A percentile compares a stretch with the other conserved stretches of the same genome.
Evolutionary conservation across 768 basidiomycete species (phyloP).

Genomic region (Auriscalpium orientale): DNA sequence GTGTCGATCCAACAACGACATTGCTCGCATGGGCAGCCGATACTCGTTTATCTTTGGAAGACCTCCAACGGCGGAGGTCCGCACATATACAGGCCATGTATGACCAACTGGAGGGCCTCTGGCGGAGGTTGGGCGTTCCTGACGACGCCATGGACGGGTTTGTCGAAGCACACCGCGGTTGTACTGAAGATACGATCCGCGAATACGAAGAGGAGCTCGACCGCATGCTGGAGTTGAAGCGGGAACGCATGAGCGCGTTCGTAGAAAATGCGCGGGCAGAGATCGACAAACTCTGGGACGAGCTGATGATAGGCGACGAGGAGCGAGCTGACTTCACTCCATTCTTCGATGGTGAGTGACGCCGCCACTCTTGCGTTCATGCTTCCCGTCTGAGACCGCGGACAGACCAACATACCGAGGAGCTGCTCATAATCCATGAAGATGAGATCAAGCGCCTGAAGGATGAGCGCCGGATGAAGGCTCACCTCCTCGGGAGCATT

Average conservation of each 20-base stretch:
- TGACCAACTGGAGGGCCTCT: conserved; percentile 86
- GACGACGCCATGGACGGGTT: conserved; percentile 87
- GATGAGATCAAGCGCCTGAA: conserved; percentile 76
- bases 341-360: conserved; percentile 66
- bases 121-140: conserved; percentile 76
- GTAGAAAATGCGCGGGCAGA: conserved; percentile 75
- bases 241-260: conserved; percentile 82
- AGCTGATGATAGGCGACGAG: conserved; percentile 77
- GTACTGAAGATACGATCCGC: conserved; percentile 64
- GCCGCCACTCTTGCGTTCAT: not conserved
- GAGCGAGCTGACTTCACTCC: conserved; percentile 76
- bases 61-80: conserved; percentile 69
- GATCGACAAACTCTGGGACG: conserved; percentile 77
- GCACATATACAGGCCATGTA: conserved; percentile 88
- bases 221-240: conserved; percentile 82
- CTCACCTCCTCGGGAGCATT: conserved; percentile 64
- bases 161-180: conserved; percentile 79
- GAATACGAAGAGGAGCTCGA: conserved; percentile 89
- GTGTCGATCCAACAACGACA: conserved; percentile 69
- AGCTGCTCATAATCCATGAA: conserved; percentile 77
- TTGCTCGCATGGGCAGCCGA: conserved; percentile 67
- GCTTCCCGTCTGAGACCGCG: not conserved
- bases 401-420: conserved; percentile 82
- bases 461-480: conserved; percentile 75
- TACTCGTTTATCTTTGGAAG: conserved; percentile 53